Evolutionary conservation across 2,329 filamentous ascomycete genomes (phyloP), one percentile per base, ranked within the genome.

Genomic region (Teratosphaeria nubilosa): DNA sequence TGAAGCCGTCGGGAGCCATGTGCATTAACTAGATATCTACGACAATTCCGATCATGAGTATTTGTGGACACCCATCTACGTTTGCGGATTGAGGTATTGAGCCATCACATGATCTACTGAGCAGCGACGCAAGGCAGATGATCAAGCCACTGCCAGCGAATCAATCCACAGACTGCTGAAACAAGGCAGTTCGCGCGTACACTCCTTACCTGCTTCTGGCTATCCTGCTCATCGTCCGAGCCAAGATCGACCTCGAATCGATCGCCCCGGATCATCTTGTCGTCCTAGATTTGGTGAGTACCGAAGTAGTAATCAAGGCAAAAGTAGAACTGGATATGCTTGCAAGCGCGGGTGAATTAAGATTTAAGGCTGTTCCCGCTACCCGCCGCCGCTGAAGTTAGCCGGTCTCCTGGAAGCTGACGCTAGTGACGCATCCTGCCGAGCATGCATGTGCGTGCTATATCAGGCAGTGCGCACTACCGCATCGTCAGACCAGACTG

Each of bases 161-260:
- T n/a, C n/a, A n/a, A n/a, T n/a, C n/a, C n/a, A n/a, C n/a, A n/a
- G n/a, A n/a, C n/a, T n/a, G n/a, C n/a, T n/a, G n/a, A n/a, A n/a
- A n/a, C n/a, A n/a, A n/a, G n/a, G n/a, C n/a, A n/a, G n/a, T n/a
- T n/a, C n/a, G 32, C 10, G 10, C 10, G 32, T 34, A 2, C 20
- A 16, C 7, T 48, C n/a, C 41, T 20, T 48, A 48, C 41, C 41
- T 41, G 13, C 10, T n/a, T 25, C 16, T 56, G 55, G n/a, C 58
- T 55, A 10, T 65, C 60, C 7, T 62, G 60, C 20, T 72, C 69
- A 34, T 74, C 71, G 30, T 75, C 70, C 41, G 76, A 71, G 34
- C 82, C 82, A 30, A 87, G 74, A 65, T 86, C 78, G 20, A 87
- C 69, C 30, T 80, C 74, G 62, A 87, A 85, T 55, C 82, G 78